Base-by-base conservation (phyloP, 1,284 basidiomycete species). In the Earliella scabrosa region DNA sequence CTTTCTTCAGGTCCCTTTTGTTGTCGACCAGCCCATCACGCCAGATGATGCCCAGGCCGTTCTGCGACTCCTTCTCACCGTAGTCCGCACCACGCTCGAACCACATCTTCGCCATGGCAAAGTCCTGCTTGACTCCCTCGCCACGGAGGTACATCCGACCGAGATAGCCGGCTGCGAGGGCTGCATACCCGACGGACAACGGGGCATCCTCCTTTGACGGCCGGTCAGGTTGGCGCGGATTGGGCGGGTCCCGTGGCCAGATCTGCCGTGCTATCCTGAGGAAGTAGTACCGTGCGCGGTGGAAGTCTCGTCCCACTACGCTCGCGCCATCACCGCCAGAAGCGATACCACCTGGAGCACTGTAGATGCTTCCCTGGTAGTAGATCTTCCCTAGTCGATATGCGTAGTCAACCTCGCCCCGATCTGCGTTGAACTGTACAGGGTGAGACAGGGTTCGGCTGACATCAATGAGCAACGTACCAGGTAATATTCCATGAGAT, bases 101-200 rank as follows among this genome's bases (percentile, higher is more conserved):
- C 97, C 97, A 99, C 74, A 97, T 84, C 75, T 87, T 93, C 13
- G 97, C 97, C 56, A 86, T 75, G 20, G 75, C 76, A 38, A 83
- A 82, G 72, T 98, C 93, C 61, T 82, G 80, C 66, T 87, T 87
- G 23, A 94, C 87, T 9, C 97, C 97, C 71, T 99, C 97, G 0
- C 97, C 97, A 35, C 97, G 81, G 36, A 99, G 74, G 64, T 92
- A 93, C 95, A 99, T 98, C 54, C 92, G 82, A 0, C 97, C 97
- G 2, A 99, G 72, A 69, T 91, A 96, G 2, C 83, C 90, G 4
- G 94, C 93, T 45, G 92, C 88, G 2, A 87, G 83, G 0, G 92
- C 86, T 0, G 90, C 90, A 59, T 88, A 87, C 20, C 83, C 83
- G 2, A 86, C 74, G 2, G 81, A 79, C 6, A 82, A 78, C 26